These are phyloP conservation scores for Hypoxylon sp. DNA, from an alignment of 2,329 filamentous ascomycete species.

Conservation along the genomic window DNA sequence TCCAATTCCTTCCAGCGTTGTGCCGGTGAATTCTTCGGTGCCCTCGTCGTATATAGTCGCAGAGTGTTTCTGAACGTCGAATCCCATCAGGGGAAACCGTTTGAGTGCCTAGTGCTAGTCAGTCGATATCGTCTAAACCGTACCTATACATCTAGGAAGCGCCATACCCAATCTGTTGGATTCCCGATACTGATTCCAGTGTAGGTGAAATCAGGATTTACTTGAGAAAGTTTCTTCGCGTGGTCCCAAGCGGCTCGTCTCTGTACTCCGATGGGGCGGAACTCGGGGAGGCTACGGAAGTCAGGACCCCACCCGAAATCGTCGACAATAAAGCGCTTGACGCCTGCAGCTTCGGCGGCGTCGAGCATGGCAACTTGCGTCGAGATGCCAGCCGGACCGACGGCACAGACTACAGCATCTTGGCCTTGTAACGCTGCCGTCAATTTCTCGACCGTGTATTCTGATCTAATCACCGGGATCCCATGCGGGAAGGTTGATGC, in stretches of 20 bases:
- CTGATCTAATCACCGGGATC: conserved; percentile 33
- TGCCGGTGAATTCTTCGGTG: conserved; percentile 43
- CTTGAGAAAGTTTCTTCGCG: conserved; percentile 33
- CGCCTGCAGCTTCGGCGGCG: conserved; percentile 44
- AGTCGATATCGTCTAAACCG: conserved; percentile 1
- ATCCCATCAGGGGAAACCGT: conserved; percentile 44
- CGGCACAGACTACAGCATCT: conserved; percentile 43
- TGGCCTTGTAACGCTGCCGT: conserved; percentile 39
- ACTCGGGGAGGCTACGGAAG: conserved; percentile 39
- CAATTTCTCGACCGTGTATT: conserved; percentile 37
- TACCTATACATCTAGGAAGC: not conserved
- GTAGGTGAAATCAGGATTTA: conserved; percentile 41
- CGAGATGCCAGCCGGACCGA: conserved; percentile 37
- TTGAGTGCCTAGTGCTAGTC: conserved; percentile 10
- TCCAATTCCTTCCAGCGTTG: conserved; percentile 43
- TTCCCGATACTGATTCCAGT: conserved; percentile 45
- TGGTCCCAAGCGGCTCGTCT: conserved; percentile 38
- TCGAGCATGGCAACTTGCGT: conserved; percentile 41
- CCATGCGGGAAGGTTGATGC: conserved; percentile 35
- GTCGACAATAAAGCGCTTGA: conserved; percentile 45
- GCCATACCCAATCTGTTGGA: conserved; percentile 46
- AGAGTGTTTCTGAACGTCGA: conserved; percentile 36
- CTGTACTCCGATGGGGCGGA: conserved; percentile 31
- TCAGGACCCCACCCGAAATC: conserved; percentile 45
- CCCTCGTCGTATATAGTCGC: conserved; percentile 43